phyloP scores from a whole-genome alignment of 768 basidiomycete species.

The Auricularia sp. region DNA sequence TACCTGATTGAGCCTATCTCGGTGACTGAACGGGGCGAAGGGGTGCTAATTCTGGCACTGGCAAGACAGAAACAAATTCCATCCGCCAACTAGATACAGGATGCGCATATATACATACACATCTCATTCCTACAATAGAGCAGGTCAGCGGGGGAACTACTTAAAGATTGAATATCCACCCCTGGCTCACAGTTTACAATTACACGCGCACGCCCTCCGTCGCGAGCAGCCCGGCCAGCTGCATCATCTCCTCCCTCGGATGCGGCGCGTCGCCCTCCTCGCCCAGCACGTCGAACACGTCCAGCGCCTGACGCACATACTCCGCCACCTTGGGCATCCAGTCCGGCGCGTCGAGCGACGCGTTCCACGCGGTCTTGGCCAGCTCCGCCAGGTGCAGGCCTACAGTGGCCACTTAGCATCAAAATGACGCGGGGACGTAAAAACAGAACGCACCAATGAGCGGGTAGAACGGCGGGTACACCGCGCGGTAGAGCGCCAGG shows the following conservation, averaged over 20 bases:
- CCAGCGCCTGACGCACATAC: background rate
- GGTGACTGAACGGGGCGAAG: too few relatives aligned
- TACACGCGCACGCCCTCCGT: background rate
- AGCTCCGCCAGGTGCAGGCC: constrained; percentile 70
- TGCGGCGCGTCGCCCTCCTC: background rate
- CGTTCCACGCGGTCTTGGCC: constrained; percentile 73
- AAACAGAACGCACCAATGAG: constrained; percentile 50
- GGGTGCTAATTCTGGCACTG: too few relatives aligned
- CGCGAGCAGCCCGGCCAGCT: background rate
- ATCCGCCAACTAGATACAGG: too few relatives aligned
- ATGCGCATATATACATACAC: too few relatives aligned
- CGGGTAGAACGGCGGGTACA: constrained; percentile 75
- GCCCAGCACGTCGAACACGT: background rate
- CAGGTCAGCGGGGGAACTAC: too few relatives aligned
- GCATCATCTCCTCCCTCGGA: background rate
- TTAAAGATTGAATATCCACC: too few relatives aligned
- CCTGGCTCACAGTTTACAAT: background rate
- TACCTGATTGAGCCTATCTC: too few relatives aligned
- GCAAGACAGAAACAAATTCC: too few relatives aligned
- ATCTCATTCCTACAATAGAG: too few relatives aligned
- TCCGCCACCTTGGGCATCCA: background rate
- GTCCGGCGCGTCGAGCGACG: constrained; percentile 4
- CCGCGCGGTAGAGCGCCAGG: constrained; percentile 53
- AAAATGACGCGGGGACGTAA: background rate
- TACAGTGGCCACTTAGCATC: constrained; percentile 18